Percentiles rank a stretch among this genome's conserved stretches.
phyloP scores from a whole-genome alignment of 306 rosid species.

The Rubus parviflorus region DNA sequence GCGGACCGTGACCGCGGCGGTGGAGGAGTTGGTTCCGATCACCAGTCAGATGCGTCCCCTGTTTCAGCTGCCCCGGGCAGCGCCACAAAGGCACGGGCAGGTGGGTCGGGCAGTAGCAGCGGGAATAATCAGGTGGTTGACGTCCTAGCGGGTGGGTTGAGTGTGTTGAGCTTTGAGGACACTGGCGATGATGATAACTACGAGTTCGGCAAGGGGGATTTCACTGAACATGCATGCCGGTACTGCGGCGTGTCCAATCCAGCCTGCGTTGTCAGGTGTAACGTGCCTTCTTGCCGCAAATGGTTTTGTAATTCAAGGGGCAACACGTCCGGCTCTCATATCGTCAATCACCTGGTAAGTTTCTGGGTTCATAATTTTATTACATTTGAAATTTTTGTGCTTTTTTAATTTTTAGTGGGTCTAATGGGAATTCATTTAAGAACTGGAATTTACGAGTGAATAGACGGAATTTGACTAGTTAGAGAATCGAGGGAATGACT shows the following conservation, averaged over 20 bases:
- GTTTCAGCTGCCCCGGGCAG: conserved; percentile 75
- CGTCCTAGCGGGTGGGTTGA: conserved; percentile 73
- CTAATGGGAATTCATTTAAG: not conserved
- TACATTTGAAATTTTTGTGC: not conserved
- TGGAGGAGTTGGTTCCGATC: conserved; percentile 59
- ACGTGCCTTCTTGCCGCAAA: conserved; percentile 94
- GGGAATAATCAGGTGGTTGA: conserved; percentile 77
- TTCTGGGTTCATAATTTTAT: not conserved
- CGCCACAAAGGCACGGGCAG: conserved; percentile 57
- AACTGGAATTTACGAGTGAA: not conserved
- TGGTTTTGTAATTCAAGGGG: conserved; percentile 99
- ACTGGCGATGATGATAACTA: conserved; percentile 85
- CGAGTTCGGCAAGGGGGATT: conserved; percentile 87
- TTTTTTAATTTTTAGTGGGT: not conserved
- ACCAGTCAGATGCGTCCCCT: conserved; percentile 91
- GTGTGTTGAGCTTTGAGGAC: conserved; percentile 93
- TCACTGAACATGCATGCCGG: conserved; percentile 93
- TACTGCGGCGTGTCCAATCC: conserved; percentile 98
- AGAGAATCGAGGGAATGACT: not conserved
- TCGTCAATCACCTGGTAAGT: conserved; percentile 96
- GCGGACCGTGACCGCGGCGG: conserved; percentile 62
- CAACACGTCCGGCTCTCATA: conserved; percentile 96
- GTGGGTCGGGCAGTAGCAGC: conserved; percentile 51
- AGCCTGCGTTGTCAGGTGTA: conserved; percentile 97
- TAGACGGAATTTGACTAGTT: not conserved